Evolutionary conservation across 805 yeast genomes (phyloP), one percentile per base, ranked within the genome.

Genomic region (Phaffomyces antillensis): DNA sequence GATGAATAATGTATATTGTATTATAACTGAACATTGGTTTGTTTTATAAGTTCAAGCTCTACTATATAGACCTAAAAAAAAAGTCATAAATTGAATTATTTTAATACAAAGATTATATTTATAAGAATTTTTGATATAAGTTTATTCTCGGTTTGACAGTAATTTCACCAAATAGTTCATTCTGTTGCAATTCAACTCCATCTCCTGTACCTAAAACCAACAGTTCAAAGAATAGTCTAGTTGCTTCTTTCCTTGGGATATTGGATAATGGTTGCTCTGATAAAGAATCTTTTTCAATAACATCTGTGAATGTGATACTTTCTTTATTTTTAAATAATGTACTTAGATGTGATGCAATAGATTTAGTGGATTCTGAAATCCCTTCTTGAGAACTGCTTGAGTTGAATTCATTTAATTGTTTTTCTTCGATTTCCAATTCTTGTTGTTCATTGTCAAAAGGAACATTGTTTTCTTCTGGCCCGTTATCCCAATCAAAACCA

Each of bases 191-290:
- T 15, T 68, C 66, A 39, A 89, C 66, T 43, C 91, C 81, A 53
- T 83, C 89, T 38, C 79, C 71, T 7, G 93, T 82, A 2, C 95
- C 95, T 46, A 89, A 69, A 4, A 88, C 91, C 53, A 89, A 69
- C 59, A 89, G 61, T 60, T 89, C 95, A 56, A 88, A 89, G 63
- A 89, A 89, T 43, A 86, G 72, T 54, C 78, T 74, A 3, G 87
- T 78, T 18, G 88, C 86, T 53, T 82, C 81, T 52, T 71, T 67
- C 56, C 73, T 73, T 47, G 68, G 68, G 48, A 68, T 66, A 2
- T 42, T 47, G 3, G 75, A 63, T 31, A 71, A 53, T 20, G 72
- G 65, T 11, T 40, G 40, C 5, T 39, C 53, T 2, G 44, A 13
- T 9, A 40, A 43, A 1, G 49, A 40, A 36, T 58, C 52, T 16